Base-by-base conservation (phyloP, 2,329 filamentous ascomycete genomes). In the Aspergillus bombycis region DNA sequence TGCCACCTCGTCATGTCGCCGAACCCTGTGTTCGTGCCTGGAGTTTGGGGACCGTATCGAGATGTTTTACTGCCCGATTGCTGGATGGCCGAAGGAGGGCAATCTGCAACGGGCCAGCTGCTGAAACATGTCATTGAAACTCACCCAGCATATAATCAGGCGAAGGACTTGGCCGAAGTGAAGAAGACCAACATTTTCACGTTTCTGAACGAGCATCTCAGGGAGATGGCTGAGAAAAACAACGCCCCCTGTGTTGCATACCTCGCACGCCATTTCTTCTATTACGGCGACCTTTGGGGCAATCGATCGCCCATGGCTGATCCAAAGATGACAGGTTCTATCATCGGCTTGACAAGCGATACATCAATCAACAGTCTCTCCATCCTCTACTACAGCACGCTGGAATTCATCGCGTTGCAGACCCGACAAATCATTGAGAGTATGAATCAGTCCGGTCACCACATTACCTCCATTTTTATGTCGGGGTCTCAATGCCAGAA, bases 391-490 rank as follows among this genome's bases (percentile, higher is more conserved):
- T 98, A 97, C 75, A 92, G 88, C 28, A 96, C 94, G 3, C 93
- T 99, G 88, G 95, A 99, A 81, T 98, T 98, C 80, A 98, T 99
- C 72, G 94, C 95, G 32, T 87, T 98, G 78, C 95, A 99, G 80
- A 99, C 95, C 0, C 89, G 92, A 63, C 95, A 99, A 79, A 99
- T 99, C 72, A 86, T 99, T 68, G 91, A 96, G 73, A 87, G 90
- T 41, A 97, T 99, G 94, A 99, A 98, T 83, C 83, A 86, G 54
- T 84, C 93, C 1, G 95, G 95, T 11, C 95, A 99, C 81, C 83
- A 86, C 70, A 94, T 99, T 77, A 89, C 86, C 57, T 94, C 91
- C 67, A 97, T 99, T 79, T 99, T 98, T 86, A 98, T 99, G 95
- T 97, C 93, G 6, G 95, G 95, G 64, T 96, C 92, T 14, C 95